A percentile compares a stretch with the other conserved stretches of the same genome.
Evolutionary conservation across 768 basidiomycete genomes (phyloP).

Genomic region (Tulasnella sp.): DNA sequence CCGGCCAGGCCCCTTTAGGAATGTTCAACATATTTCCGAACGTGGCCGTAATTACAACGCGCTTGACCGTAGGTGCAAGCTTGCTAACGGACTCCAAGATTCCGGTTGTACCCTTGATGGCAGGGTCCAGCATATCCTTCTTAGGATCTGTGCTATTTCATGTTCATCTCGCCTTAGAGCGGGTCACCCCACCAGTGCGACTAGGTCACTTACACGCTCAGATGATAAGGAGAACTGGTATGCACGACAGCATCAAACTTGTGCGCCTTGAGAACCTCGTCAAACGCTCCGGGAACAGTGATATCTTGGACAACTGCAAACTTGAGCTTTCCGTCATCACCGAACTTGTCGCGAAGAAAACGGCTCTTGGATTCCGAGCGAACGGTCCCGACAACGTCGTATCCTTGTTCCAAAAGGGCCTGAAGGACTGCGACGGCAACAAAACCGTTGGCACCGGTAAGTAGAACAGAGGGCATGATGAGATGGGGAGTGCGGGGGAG

Average conservation of each 20-base stretch:
- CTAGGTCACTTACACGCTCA: not conserved
- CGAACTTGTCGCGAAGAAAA: not conserved
- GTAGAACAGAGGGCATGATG: constrained; percentile 2
- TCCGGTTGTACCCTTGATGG: constrained; percentile 23
- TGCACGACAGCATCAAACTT: constrained; percentile 17
- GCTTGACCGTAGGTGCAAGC: constrained; percentile 24
- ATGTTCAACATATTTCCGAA: constrained; percentile 24
- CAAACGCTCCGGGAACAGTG: constrained; percentile 2
- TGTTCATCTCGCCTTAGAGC: no score
- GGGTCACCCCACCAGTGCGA: no score
- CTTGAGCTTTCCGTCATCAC: not conserved
- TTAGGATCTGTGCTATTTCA: no score
- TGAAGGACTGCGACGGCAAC: not conserved
- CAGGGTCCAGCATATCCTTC: constrained; percentile 23
- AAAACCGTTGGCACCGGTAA: constrained; percentile 14
- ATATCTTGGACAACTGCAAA: constrained; percentile 17
- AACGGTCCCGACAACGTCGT: constrained; percentile 14
- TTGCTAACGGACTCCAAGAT: constrained; percentile 21
- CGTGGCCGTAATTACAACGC: constrained; percentile 27
- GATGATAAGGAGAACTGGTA: constrained; percentile 9
- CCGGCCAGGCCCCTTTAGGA: not conserved
- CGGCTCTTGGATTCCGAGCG: constrained; percentile 1
- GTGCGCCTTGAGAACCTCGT: not conserved
- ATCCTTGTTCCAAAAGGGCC: constrained; percentile 11
- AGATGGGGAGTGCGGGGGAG: no score